Base-by-base conservation (phyloP, 352 stramenopile species). In the Globisporangium barbulae region DNA sequence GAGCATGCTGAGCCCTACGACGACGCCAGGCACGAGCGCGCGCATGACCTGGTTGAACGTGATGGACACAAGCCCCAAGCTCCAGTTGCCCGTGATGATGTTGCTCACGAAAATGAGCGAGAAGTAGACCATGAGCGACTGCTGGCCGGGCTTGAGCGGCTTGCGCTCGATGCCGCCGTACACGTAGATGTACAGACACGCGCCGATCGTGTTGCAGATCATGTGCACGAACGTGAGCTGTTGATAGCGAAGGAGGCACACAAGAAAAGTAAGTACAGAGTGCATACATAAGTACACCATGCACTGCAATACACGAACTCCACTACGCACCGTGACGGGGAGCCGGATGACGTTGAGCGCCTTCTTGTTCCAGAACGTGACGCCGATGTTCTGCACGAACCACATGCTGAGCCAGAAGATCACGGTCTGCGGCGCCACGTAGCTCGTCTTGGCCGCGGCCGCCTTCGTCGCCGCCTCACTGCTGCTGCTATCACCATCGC, bases 281-380 rank as follows among this genome's bases (percentile, higher is more conserved):
- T 7, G 9, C 9, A 52, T 31, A 35, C 47, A 21, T 13, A 54
- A 54, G 22, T 21, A 53, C 22, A 35, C 12, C 8, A 52, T 22
- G 7, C n/a, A n/a, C n/a, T n/a, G n/a, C 5, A 19, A n/a, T 45
- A 5, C 7, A 21, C 15, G 19, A 21, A 17, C 12, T 15, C 8
- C 10, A 47, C 15, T 47, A 63, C 21, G 31, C 21, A 72, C 76
- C 61, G 79, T 90, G 44, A 93, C 79, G 31, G 85, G 85, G 30
- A 94, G 69, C 0, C 79, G 78, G 57, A 92, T 66, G 33, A 75
- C 69, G 30, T 63, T 81, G 63, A 98, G 82, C 42, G 90, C 89
- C 65, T 95, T 94, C 72, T 98, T 98, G 83, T 98, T 98, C 70
- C 97, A 89, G 60, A 98, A 93, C 0, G 94, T 98, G 37, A 98